Conservation (phyloP, 1,284 basidiomycete species). For the Malassezia caprae region DNA sequence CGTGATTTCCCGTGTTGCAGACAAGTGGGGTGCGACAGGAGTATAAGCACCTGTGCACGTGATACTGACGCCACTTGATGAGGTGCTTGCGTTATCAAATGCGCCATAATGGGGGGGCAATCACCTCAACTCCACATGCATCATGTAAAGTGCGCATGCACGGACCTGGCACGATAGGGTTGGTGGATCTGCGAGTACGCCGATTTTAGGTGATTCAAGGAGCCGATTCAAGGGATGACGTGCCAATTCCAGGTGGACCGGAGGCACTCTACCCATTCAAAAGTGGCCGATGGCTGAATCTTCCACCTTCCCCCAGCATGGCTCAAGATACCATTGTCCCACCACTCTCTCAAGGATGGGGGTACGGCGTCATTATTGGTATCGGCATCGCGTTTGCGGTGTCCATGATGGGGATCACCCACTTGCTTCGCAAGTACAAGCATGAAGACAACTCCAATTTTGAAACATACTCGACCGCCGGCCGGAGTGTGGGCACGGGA, state of each 20-base stretch:
- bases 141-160: background rate
- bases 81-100: background rate
- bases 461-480: constrained; percentile 31
- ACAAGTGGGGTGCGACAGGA: no score
- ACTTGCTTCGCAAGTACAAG: constrained; percentile 24
- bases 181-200: background rate
- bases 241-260: background rate
- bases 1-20: no score
- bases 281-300: background rate
- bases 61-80: background rate
- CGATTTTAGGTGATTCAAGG: background rate
- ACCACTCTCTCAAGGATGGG: constrained; percentile 37
- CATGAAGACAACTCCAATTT: constrained; percentile 30
- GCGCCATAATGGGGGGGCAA: background rate
- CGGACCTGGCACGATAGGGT: background rate
- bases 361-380: constrained; percentile 46
- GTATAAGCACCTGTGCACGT: background rate
- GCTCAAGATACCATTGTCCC: constrained; percentile 8
- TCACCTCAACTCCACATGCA: background rate
- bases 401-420: constrained; percentile 30
- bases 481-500: constrained; percentile 32
- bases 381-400: constrained; percentile 41
- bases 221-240: background rate
- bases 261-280: background rate
- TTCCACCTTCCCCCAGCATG: background rate